These are phyloP conservation scores for Leucosporidium creatinivorum DNA, from an alignment of 768 basidiomycete species.

Conservation along the genomic window DNA sequence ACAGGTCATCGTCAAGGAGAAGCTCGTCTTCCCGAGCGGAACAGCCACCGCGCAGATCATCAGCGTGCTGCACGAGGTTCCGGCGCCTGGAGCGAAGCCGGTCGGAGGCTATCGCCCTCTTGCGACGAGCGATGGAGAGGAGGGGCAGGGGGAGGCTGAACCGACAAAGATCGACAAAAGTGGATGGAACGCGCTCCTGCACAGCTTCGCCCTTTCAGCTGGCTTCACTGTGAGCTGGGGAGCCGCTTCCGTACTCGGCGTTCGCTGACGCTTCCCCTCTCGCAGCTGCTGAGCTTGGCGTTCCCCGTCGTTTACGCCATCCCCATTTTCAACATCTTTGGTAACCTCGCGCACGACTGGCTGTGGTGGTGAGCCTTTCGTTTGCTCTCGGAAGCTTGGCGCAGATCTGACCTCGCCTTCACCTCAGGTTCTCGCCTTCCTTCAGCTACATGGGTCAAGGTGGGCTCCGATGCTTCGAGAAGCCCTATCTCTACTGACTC, in stretches of 20 bases:
- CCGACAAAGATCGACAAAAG: constrained; percentile 46
- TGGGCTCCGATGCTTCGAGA: too few species aligned
- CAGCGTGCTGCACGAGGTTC: constrained; percentile 61
- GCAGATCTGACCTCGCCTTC: background rate
- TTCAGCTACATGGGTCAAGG: constrained; percentile 72
- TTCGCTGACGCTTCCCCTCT: background rate
- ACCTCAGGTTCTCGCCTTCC: constrained; percentile 65
- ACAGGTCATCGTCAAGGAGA: constrained; percentile 95
- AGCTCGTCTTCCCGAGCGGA: constrained; percentile 87
- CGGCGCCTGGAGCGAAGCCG: background rate
- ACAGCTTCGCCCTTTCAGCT: constrained; percentile 71
- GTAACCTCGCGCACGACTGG: constrained; percentile 76
- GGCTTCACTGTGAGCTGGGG: constrained; percentile 58
- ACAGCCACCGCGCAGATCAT: constrained; percentile 74
- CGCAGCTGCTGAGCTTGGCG: constrained; percentile 74
- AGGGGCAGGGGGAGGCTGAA: constrained; percentile 42
- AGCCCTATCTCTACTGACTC: too few species aligned
- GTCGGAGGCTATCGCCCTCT: constrained; percentile 4
- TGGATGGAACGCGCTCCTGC: constrained; percentile 69
- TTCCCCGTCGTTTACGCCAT: constrained; percentile 82
- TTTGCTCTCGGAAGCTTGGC: background rate
- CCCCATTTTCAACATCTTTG: constrained; percentile 62
- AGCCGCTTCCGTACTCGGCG: background rate
- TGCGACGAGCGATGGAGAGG: constrained; percentile 24
- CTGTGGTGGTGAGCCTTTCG: constrained; percentile 57